Percentiles rank a stretch among this genome's conserved stretches.
Evolutionary conservation across 2,329 filamentous ascomycete species (phyloP).

Genomic region (Graphilbum fragrans): DNA sequence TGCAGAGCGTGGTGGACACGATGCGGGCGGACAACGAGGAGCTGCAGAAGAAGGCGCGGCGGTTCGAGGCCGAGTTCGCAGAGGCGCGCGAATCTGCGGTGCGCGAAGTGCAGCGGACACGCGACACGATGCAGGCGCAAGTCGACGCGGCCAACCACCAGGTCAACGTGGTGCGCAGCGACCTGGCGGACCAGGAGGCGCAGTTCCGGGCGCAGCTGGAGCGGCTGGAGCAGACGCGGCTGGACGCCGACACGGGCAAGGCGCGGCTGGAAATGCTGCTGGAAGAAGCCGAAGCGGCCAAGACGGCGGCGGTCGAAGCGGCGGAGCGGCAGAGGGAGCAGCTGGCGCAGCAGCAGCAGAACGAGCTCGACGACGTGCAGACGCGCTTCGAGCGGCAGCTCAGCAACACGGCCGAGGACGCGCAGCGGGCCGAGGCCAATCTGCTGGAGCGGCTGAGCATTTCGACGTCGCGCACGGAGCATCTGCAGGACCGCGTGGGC

Average conservation of each 20-base stretch:
- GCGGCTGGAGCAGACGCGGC: conserved; percentile 64
- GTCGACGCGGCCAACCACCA: conserved; percentile 76
- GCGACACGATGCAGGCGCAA: conserved; percentile 67
- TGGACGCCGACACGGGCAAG: conserved; percentile 71
- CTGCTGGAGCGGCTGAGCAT: conserved; percentile 71
- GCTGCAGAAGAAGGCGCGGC: conserved; percentile 55
- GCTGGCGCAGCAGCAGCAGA: conserved; percentile 46
- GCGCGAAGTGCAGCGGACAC: conserved; percentile 69
- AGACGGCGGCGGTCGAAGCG: conserved; percentile 16
- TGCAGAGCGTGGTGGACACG: conserved; percentile 42
- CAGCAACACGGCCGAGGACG: conserved; percentile 66
- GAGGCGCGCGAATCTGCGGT: conserved; percentile 71
- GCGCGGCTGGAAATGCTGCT: conserved; percentile 74
- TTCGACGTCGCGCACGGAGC: conserved; percentile 71
- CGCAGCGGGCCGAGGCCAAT: conserved; percentile 66
- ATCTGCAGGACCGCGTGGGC: conserved; percentile 72
- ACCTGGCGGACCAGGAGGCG: conserved; percentile 68
- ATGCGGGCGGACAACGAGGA: conserved; percentile 57
- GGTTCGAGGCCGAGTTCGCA: conserved; percentile 70
- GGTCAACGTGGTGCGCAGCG: conserved; percentile 69
- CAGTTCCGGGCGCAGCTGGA: conserved; percentile 66
- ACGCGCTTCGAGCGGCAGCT: conserved; percentile 64
- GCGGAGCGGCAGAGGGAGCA: conserved; percentile 27
- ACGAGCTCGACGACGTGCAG: conserved; percentile 62
- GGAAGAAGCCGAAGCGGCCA: conserved; percentile 64